phyloP scores from a whole-genome alignment of 2,329 filamentous ascomycete species.

The Ophiostoma sp. region DNA sequence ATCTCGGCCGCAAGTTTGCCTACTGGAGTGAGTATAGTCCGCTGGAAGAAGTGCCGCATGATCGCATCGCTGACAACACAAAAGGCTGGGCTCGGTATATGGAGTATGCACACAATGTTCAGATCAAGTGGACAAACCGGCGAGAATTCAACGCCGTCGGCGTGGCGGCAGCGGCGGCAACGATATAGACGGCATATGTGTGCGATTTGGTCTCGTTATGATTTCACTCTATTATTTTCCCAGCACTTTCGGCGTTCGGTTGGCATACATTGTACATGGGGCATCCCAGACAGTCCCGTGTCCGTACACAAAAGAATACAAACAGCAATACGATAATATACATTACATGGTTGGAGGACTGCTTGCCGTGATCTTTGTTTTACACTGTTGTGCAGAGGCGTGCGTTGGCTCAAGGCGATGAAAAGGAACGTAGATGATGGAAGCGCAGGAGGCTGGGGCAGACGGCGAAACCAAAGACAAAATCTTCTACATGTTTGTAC shows the following conservation, averaged over 20 bases:
- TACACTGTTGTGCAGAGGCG: too few relatives aligned
- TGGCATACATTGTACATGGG: constrained; percentile 13
- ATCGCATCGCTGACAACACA: background rate
- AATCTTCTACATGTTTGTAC: too few relatives aligned
- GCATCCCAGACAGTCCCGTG: constrained; percentile 6
- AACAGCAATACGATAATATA: background rate
- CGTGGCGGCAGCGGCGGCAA: constrained; percentile 54
- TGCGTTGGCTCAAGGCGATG: too few relatives aligned
- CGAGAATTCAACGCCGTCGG: constrained; percentile 58
- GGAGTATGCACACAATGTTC: constrained; percentile 84
- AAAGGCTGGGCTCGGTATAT: constrained; percentile 88
- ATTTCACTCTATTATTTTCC: background rate
- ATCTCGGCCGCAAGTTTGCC: constrained; percentile 86
- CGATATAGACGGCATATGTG: constrained; percentile 36
- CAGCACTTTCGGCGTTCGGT: constrained; percentile 13
- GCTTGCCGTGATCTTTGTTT: too few relatives aligned
- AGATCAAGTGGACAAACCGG: constrained; percentile 61
- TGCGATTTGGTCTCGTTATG: background rate
- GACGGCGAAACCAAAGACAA: too few relatives aligned
- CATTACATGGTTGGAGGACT: background rate
- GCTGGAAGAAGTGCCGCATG: background rate
- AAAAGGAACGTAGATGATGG: too few relatives aligned
- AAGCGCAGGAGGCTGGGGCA: too few relatives aligned
- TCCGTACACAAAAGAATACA: background rate
- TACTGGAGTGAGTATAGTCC: constrained; percentile 73